Conservation (phyloP, 257 asterid species). For the Thymus quinquecostatus region DNA sequence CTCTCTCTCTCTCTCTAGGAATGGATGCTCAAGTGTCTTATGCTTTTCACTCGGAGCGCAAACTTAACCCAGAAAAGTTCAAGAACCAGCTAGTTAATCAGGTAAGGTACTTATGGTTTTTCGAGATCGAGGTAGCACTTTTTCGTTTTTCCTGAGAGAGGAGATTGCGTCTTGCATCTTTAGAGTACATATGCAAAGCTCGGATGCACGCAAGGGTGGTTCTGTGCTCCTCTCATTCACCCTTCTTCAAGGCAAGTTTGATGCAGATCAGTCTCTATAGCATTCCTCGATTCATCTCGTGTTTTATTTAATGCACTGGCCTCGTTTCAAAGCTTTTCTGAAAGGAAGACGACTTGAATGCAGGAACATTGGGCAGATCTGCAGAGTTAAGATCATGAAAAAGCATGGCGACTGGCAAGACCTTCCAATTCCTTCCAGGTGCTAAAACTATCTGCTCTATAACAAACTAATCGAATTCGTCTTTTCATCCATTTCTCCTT, state of each 20-base stretch:
- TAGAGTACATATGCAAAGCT: constrained; percentile 85
- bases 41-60: constrained; percentile 90
- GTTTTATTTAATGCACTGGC: not conserved
- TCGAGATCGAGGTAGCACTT: not conserved
- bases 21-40: constrained; percentile 98
- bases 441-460: constrained; percentile 18
- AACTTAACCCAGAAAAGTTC: constrained; percentile 87
- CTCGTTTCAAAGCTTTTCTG: not conserved
- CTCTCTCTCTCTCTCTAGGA: constrained; percentile 48
- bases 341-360: constrained; percentile 27
- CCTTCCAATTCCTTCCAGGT: constrained; percentile 72
- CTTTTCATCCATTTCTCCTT: not conserved
- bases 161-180: constrained; percentile 30
- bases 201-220: constrained; percentile 91
- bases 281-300: not conserved
- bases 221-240: constrained; percentile 71
- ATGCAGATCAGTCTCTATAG: not conserved
- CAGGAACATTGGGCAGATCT: constrained; percentile 81
- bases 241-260: constrained; percentile 65
- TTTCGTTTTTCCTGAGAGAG: constrained; percentile 19
- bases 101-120: constrained; percentile 42
- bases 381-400: constrained; percentile 77
- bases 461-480: not conserved
- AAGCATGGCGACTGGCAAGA: constrained; percentile 74
- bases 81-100: constrained; percentile 88